Base-by-base conservation (phyloP, 805 yeast genomes). In the Debaryomyces maramus region DNA sequence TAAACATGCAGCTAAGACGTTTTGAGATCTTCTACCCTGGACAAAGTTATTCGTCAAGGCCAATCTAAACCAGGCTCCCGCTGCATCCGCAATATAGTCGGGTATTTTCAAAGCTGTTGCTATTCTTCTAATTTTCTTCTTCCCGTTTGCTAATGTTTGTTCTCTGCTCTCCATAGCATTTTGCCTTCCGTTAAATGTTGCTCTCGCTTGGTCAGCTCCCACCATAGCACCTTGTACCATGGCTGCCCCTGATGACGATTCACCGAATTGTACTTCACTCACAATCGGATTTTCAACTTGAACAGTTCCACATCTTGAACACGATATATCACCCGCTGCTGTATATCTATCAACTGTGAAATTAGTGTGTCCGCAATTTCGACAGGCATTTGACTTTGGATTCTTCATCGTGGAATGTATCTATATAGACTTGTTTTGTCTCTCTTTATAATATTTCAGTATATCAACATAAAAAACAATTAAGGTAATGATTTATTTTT, bases 21-120 rank as follows among this genome's bases (percentile, higher is more conserved):
- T 90, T 58, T 90, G 97, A 2, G 97, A 88, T 46, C 93, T 70
- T 52, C 99, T 75, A n/a, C 99, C 99, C 61, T 91, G 96, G 17
- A 93, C 98, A 59, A 93, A 93, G 58, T 89, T 90, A 48, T 84
- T 77, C 2, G 88, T 77, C 20, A 95, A 70, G 0, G 98, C 98
- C 40, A 89, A 68, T 49, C 82, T 82, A 63, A 88, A 95, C 91
- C 96, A 88, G 43, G 85, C 87, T 51, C 80, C 77, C 0, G 97
- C 97, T 9, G 91, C 82, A 43, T 87, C 96, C 2, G 89, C 77
- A 9, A 91, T 81, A 58, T 80, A 84, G 33, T 88, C 96, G 2
- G 96, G 88, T 41, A 95, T 88, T 23, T 70, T 69, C 42, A 93
- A 70, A 3, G 88, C 87, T 31, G 75, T 73, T 0, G 97, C 96